Base-by-base conservation (phyloP, 371 early-diverging fungal genomes). In the Lichtheimia hyalospora region DNA sequence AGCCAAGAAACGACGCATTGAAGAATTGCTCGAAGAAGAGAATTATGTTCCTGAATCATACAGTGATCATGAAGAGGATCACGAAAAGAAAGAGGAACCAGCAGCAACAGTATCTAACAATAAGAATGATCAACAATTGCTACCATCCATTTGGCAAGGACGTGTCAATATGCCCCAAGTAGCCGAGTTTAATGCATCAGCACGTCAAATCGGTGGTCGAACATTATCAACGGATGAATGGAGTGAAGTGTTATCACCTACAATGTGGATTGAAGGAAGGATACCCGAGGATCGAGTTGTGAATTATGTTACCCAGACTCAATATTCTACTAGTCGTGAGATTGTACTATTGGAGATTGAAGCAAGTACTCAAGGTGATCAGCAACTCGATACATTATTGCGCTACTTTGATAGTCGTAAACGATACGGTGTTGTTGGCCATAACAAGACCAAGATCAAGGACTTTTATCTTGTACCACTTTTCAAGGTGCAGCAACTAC, bases 401-500 rank as follows among this genome's bases (percentile, higher is more conserved):
- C 66, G 75, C 14, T 89, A 92, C 63, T 86, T 92, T 51, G 64
- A 77, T 13, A 68, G 77, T 12, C 79, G 86, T 58, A 51, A 73
- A 6, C 77, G 91, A 52, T 85, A 81, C 64, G 92, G 88, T 5
- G 92, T 92, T 0, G 82, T 92, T 4, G 88, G 85, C 2, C 83
- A 86, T 41, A 82, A 84, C 62, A 83, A 81, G 49, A 75, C 82
- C 5, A 76, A 69, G 21, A 79, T 90, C 44, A 90, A 89, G 66
- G 92, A 92, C 58, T 85, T 92, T 80, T 92, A 92, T 61, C 23
- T 92, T 16, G 76, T 89, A 6, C 89, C 90, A 16, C 57, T 89
- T 7, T 69, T 69, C 39, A 74, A 76, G 34, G 71, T 60, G 1
- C 81, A 80, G 14, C 63, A 78, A 6, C 62, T 89, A 10, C 90